phyloP scores from a whole-genome alignment of 192 early-diverging fungal genomes.

The Backusella sp. region DNA sequence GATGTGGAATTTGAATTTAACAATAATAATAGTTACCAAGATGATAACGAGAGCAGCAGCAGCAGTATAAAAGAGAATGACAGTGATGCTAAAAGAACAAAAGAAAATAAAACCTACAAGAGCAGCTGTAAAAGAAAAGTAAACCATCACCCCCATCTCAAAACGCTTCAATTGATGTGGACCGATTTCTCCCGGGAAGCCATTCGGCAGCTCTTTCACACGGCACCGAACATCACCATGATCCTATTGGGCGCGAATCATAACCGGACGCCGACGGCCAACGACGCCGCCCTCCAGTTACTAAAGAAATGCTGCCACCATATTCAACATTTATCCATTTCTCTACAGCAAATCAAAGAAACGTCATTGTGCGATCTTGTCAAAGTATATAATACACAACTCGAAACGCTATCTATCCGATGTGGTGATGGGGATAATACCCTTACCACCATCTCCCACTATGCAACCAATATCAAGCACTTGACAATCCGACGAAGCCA shows the following conservation, averaged over 20 bases:
- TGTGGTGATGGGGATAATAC: slow-evolving; percentile 10
- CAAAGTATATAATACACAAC: background rate
- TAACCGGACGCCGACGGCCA: slow-evolving; percentile 4
- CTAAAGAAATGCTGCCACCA: background rate
- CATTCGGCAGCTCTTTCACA: background rate
- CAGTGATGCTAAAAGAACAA: background rate
- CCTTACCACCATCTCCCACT: background rate
- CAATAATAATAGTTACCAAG: too few relatives aligned
- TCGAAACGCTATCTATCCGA: slow-evolving; percentile 1
- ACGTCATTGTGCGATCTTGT: background rate
- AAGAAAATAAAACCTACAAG: background rate
- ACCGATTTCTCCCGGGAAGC: slow-evolving; percentile 14
- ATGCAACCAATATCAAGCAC: background rate
- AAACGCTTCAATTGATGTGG: slow-evolving; percentile 1
- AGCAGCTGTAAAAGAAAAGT: background rate
- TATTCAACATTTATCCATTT: slow-evolving; percentile 9
- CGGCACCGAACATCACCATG: background rate
- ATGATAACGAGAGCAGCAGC: background rate
- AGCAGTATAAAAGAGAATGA: background rate
- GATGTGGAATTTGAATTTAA: background rate
- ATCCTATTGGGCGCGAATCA: slow-evolving; percentile 17
- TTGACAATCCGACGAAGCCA: slow-evolving; percentile 7
- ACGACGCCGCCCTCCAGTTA: background rate
- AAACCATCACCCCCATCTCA: background rate
- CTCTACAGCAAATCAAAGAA: slow-evolving; percentile 14